Conservation (phyloP, 371 early-diverging fungal genomes). For the Neoconidiobolus thromboides region DNA sequence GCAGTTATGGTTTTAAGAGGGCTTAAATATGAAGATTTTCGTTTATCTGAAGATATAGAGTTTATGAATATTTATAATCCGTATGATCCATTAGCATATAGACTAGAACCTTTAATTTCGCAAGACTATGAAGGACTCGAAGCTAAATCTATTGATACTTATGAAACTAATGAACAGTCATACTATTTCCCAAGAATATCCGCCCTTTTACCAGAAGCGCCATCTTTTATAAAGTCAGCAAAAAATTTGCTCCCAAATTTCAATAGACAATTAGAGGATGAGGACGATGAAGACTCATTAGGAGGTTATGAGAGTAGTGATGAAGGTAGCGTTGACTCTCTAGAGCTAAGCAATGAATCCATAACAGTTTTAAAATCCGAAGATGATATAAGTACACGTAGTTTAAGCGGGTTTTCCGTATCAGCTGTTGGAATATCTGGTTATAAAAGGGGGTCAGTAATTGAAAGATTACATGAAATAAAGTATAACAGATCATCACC, state of each 20-base stretch:
- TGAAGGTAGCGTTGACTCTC: too few relatives aligned
- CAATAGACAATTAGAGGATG: not conserved
- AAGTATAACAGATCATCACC: not conserved
- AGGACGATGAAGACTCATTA: not conserved
- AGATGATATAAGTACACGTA: not conserved
- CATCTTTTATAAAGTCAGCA: not conserved
- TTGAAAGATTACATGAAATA: slow-evolving; percentile 3
- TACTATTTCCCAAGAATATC: slow-evolving; percentile 1
- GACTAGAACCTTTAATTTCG: slow-evolving; percentile 24
- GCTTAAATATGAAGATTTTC: slow-evolving; percentile 12
- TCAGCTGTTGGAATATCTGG: not conserved
- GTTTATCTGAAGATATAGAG: slow-evolving; percentile 11
- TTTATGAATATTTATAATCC: slow-evolving; percentile 25
- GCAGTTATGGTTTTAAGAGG: slow-evolving; percentile 27
- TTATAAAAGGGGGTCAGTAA: not conserved
- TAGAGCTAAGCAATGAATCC: too few relatives aligned
- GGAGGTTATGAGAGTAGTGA: too few relatives aligned
- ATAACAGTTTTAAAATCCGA: not conserved
- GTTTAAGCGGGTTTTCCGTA: not conserved
- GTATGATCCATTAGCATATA: slow-evolving; percentile 25
- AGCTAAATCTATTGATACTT: slow-evolving; percentile 11
- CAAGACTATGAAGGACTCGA: slow-evolving; percentile 18
- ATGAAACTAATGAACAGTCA: not conserved
- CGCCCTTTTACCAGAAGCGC: not conserved
- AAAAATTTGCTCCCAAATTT: not conserved